These are phyloP conservation scores for Dothistroma septosporum DNA, from an alignment of 2,329 filamentous ascomycete genomes.

Conservation along the genomic window DNA sequence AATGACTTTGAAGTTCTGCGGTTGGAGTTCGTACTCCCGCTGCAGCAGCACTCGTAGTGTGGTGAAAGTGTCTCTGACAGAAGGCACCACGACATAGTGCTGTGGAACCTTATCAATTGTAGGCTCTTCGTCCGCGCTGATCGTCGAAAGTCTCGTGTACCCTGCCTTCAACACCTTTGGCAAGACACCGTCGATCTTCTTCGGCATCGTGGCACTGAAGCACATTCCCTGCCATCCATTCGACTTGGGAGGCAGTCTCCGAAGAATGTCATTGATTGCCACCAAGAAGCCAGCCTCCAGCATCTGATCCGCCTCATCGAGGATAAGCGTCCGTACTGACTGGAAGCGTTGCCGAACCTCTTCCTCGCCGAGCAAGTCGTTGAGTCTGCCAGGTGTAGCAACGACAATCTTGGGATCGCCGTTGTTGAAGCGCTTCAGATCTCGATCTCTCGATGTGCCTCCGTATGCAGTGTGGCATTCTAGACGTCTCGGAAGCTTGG, in stretches of 20 bases:
- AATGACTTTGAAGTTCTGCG: slow-evolving; percentile 44
- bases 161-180: slow-evolving; percentile 43
- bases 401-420: slow-evolving; percentile 83
- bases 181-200: slow-evolving; percentile 44
- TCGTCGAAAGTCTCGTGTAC: slow-evolving; percentile 42
- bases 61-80: slow-evolving; percentile 44
- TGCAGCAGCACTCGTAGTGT: slow-evolving; percentile 45
- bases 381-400: slow-evolving; percentile 79
- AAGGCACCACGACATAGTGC: slow-evolving; percentile 40
- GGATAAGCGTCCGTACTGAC: slow-evolving; percentile 44
- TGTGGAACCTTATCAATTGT: slow-evolving; percentile 49
- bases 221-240: slow-evolving; percentile 49
- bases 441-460: slow-evolving; percentile 73
- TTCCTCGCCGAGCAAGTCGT: slow-evolving; percentile 74
- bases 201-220: slow-evolving; percentile 45
- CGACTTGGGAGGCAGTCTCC: slow-evolving; percentile 49
- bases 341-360: slow-evolving; percentile 45
- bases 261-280: slow-evolving; percentile 51
- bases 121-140: slow-evolving; percentile 43
- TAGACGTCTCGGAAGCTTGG: slow-evolving; percentile 77
- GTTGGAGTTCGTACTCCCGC: slow-evolving; percentile 39
- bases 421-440: slow-evolving; percentile 63
- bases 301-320: slow-evolving; percentile 83
- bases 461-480: slow-evolving; percentile 66
- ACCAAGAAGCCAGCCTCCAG: slow-evolving; percentile 52